phyloP scores from a whole-genome alignment of 78 protist genomes.

The Mantamonas sphyraenae region DNA sequence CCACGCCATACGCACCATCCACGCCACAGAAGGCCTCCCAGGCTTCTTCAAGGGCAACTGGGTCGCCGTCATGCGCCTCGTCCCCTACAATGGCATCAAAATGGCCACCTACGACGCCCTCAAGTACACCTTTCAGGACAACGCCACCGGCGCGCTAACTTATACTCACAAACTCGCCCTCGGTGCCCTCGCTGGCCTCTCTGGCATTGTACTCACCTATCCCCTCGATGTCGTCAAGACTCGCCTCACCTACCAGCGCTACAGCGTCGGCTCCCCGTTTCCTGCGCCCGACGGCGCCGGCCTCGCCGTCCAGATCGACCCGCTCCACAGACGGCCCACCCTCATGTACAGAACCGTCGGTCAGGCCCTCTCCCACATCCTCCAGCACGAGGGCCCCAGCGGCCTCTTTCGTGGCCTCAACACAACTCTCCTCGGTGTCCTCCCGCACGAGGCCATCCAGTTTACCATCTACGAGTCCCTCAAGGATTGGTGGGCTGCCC shows the following conservation, averaged over 20 bases:
- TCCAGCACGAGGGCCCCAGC: slow-evolving; percentile 8
- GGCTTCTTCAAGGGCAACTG: slow-evolving; percentile 23
- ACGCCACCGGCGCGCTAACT: background rate
- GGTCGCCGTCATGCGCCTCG: slow-evolving; percentile 20
- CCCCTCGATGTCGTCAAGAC: slow-evolving; percentile 16
- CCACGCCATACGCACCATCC: too few species aligned
- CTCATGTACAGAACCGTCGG: too few species aligned
- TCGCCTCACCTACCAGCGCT: background rate
- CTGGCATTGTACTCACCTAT: slow-evolving; percentile 11
- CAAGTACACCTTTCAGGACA: background rate
- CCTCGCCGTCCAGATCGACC: too few species aligned
- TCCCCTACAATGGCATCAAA: slow-evolving; percentile 25
- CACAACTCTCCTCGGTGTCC: slow-evolving; percentile 26
- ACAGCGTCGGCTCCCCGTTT: background rate
- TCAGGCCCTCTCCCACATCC: background rate
- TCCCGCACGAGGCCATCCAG: slow-evolving; percentile 22
- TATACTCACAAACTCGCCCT: background rate
- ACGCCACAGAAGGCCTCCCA: too few species aligned
- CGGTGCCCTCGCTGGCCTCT: slow-evolving; percentile 22
- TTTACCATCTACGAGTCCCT: background rate
- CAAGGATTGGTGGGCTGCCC: background rate
- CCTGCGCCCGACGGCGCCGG: background rate
- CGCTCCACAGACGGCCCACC: too few species aligned
- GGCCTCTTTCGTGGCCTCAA: slow-evolving; percentile 16
- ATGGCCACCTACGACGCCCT: slow-evolving; percentile 13